Evolutionary conservation across 1,139 yeast species (phyloP).

Genomic region (Zygoascus meyerae): DNA sequence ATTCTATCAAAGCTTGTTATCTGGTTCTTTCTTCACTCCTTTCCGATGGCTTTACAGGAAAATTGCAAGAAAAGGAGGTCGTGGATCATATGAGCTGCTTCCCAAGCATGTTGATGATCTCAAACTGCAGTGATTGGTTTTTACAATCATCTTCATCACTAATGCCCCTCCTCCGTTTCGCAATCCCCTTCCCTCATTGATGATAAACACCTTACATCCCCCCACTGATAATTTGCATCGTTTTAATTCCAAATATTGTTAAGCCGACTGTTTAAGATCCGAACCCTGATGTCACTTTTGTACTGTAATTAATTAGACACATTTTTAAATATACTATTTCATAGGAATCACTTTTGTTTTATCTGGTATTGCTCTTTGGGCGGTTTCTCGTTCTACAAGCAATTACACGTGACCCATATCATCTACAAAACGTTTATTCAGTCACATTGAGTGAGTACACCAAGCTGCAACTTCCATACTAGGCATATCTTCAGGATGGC

Average conservation of each 20-base stretch:
- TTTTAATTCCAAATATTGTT: no score
- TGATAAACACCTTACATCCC: not conserved
- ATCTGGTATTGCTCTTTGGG: no score
- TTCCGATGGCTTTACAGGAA: conserved; percentile 6
- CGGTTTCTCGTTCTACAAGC: no score
- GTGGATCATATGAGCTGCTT: not conserved
- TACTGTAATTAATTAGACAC: no score
- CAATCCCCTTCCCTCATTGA: not conserved
- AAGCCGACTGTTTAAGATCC: no score
- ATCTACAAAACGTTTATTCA: no score
- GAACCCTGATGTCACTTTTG: no score
- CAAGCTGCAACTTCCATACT: not conserved
- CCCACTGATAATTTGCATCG: not conserved
- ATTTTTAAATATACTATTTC: no score
- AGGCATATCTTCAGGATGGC: conserved; percentile 3
- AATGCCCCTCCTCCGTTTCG: not conserved
- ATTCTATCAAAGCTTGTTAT: conserved; percentile 18
- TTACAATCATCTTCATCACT: not conserved
- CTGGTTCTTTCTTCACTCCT: conserved; percentile 13
- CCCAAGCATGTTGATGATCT: conserved; percentile 8
- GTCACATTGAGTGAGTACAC: not conserved
- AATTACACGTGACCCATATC: no score
- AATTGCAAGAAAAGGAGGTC: not conserved
- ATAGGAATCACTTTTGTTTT: no score
- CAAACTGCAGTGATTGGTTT: not conserved